Conservation (phyloP, 1,284 basidiomycete genomes). For the Ustilago esculenta region DNA sequence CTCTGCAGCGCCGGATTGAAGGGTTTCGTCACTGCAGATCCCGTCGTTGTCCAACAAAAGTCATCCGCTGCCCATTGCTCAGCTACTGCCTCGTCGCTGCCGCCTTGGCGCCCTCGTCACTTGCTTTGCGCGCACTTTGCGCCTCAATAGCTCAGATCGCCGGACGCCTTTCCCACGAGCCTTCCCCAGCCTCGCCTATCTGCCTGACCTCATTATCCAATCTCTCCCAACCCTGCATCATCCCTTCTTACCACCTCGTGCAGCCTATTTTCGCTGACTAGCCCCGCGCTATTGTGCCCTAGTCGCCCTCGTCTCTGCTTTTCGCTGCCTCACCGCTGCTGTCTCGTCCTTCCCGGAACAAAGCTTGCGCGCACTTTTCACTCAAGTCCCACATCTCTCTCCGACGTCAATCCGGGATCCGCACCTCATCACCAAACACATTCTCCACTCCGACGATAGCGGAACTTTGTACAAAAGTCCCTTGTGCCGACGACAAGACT, state of each 20-base stretch:
- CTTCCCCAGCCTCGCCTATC: conserved; percentile 1
- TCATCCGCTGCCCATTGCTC: too few species aligned
- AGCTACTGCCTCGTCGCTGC: too few species aligned
- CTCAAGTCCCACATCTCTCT: background rate
- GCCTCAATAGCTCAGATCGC: background rate
- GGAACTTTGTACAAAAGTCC: conserved; percentile 31
- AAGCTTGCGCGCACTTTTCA: conserved; percentile 19
- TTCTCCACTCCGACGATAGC: conserved; percentile 6
- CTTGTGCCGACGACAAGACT: conserved; percentile 1
- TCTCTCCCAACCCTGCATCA: conserved; percentile 1
- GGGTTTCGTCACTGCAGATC: conserved; percentile 24
- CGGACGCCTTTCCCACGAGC: background rate
- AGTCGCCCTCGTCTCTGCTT: too few species aligned
- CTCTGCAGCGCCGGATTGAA: conserved; percentile 9
- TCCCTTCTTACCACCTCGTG: background rate
- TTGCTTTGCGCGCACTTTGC: background rate
- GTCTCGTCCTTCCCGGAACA: conserved; percentile 1
- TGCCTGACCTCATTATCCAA: conserved; percentile 21
- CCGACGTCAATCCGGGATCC: conserved; percentile 21
- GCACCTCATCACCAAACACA: background rate
- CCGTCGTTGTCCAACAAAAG: too few species aligned
- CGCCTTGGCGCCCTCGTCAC: background rate
- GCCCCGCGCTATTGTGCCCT: conserved; percentile 7
- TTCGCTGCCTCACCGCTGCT: background rate
- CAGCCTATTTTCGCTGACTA: conserved; percentile 1